Conservation (phyloP, 2,329 filamentous ascomycete species). For the Apiospora sp. region DNA sequence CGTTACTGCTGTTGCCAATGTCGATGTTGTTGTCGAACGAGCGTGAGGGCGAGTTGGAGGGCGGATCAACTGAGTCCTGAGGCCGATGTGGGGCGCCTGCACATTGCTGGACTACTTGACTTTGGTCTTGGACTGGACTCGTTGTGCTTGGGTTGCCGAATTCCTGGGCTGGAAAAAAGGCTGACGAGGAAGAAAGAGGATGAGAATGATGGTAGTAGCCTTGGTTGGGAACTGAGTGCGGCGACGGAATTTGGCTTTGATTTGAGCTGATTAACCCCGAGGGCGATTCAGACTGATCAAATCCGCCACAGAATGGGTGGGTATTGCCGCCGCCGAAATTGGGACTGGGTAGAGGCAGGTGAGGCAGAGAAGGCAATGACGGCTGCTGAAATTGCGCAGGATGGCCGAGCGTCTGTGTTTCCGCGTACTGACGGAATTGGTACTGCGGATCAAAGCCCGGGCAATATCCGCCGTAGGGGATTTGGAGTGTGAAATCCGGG, state of each 20-base stretch:
- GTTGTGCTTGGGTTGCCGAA: neutral
- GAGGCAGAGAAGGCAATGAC: conserved; percentile 4
- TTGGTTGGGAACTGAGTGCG: neutral
- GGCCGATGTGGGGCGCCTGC: conserved; percentile 13
- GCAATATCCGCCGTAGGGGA: conserved; percentile 4
- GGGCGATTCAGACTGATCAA: neutral
- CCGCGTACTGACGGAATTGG: conserved; percentile 1
- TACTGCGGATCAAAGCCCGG: conserved; percentile 3
- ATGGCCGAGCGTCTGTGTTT: neutral
- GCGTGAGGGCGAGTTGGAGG: neutral
- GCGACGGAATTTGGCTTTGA: neutral
- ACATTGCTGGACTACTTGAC: neutral
- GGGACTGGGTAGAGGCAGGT: neutral
- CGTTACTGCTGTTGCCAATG: neutral
- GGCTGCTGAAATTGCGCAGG: conserved; percentile 9
- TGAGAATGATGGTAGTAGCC: neutral
- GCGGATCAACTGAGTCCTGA: conserved; percentile 16
- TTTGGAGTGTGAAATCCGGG: neutral
- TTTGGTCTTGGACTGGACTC: neutral
- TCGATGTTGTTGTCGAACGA: conserved; percentile 14
- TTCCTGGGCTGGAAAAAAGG: neutral
- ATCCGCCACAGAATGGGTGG: neutral
- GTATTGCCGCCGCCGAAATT: conserved; percentile 2
- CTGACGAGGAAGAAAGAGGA: neutral
- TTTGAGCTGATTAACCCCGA: neutral